phyloP scores from a whole-genome alignment of 441 rosid species.

The Daphne laureola region DNA sequence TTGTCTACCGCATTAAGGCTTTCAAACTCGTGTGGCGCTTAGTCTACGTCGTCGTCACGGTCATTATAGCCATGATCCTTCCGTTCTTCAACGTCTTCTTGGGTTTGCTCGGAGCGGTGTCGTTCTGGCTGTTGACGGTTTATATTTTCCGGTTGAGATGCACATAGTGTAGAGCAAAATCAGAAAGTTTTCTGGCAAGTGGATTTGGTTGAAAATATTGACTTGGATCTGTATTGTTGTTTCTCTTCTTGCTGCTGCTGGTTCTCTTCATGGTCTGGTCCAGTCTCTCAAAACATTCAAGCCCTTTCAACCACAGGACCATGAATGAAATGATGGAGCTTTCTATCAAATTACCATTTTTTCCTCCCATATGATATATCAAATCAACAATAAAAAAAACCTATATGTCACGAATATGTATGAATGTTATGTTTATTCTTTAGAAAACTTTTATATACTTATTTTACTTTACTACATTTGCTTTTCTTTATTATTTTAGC shows the following conservation, averaged over 20 bases:
- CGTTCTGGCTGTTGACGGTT: constrained; percentile 80
- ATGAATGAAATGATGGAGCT: no score
- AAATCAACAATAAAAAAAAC: no score
- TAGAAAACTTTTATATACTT: no score
- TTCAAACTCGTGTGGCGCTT: constrained; percentile 70
- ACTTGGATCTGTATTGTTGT: constrained; percentile 45
- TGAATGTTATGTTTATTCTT: no score
- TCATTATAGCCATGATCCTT: constrained; percentile 62
- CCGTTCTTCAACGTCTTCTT: constrained; percentile 83
- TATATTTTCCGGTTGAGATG: constrained; percentile 82
- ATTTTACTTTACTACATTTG: no score
- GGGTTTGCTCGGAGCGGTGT: constrained; percentile 67
- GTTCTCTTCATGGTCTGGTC: constrained; percentile 64
- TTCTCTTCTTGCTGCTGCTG: constrained; percentile 61
- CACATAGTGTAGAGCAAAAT: constrained; percentile 52
- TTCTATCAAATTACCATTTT: no score
- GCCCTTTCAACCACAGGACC: constrained; percentile 46
- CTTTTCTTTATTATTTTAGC: no score
- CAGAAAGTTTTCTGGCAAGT: constrained; percentile 40
- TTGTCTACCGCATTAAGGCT: constrained; percentile 38
- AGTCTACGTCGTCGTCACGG: constrained; percentile 47
- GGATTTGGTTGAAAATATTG: constrained; percentile 66
- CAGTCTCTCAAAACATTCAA: constrained; percentile 50
- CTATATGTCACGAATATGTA: no score
- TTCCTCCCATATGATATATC: no score